Evolutionary conservation across 2,329 filamentous ascomycete genomes (phyloP), one percentile per base, ranked within the genome.

Genomic region (Paecilomyces variotii): DNA sequence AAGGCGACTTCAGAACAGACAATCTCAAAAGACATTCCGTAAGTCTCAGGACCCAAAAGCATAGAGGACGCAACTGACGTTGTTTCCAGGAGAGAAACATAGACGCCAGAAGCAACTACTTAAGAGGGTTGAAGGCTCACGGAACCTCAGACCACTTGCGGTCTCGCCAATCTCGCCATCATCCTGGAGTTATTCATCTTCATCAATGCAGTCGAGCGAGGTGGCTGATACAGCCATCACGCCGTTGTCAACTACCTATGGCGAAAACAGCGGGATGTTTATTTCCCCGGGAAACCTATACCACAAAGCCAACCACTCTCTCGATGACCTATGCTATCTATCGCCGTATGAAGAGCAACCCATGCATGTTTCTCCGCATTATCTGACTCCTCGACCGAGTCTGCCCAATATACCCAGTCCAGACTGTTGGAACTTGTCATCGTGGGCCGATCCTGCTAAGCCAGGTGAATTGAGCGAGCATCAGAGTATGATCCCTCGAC

Each of bases 1-100:
- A n/a, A 53, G 62, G 27, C 32, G 61, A 11, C 56, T 62, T 34
- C 62, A 64, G 54, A 64, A 64, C 24, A 61, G 62, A 14, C 60
- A 59, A 7, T 61, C 61, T 4, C 62, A 64, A 28, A 61, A 58
- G 14, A 52, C 50, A 14, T 52, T 52, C 50, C 24, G 50, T 52
- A 52, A 52, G 50, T 52, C 19, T 7, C 50, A 4, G 19, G 12
- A 52, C 27, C 25, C 24, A 9, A 27, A 26, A 45, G n/a, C 19
- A 12, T 24, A 12, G 14, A 10, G 9, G 25, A 7, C 9, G 25
- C 6, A 26, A 5, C 50, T 52, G 10, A 52, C 25, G 10, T 5
- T 6, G n/a, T 9, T 27, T 12, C 25, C 24, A 52, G 50, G 50
- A 14, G 50, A 52, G 25, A 52, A 52, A 28, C 24, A 26, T 28